Conservation (phyloP, 176 grass and related monocot genomes). For the Eremochloa ophiuroides region DNA sequence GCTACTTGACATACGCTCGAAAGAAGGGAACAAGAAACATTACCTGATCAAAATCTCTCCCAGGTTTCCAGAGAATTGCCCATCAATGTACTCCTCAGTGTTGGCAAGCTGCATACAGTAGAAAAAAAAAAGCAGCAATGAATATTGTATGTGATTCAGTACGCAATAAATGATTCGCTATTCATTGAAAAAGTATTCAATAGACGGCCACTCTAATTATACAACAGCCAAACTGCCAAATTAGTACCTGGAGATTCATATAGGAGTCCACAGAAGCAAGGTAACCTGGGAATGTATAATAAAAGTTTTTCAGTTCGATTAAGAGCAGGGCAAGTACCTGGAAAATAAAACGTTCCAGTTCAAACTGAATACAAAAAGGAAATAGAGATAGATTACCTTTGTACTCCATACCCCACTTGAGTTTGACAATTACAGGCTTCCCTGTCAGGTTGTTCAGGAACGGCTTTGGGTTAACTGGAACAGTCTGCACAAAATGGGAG, state of each 20-base stretch:
- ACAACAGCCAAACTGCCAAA: neutral
- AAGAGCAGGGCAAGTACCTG: neutral
- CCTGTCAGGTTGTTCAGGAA: slow-evolving; percentile 95
- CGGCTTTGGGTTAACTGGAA: slow-evolving; percentile 94
- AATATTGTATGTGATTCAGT: neutral
- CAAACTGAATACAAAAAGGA: neutral
- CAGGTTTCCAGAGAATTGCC: slow-evolving; percentile 75
- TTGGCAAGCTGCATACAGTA: slow-evolving; percentile 61
- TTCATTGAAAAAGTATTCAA: neutral
- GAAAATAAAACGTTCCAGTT: neutral
- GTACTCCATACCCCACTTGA: slow-evolving; percentile 99
- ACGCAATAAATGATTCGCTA: neutral
- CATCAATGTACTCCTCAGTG: slow-evolving; percentile 87
- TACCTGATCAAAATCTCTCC: slow-evolving; percentile 92
- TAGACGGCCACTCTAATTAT: neutral
- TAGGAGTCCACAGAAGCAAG: slow-evolving; percentile 95
- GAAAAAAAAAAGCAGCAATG: neutral
- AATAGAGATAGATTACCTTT: slow-evolving; percentile 58
- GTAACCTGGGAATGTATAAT: slow-evolving; percentile 46
- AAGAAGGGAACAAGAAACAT: neutral
- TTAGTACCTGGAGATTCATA: slow-evolving; percentile 84
- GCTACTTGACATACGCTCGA: neutral
- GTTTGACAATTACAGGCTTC: slow-evolving; percentile 86
- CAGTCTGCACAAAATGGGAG: slow-evolving; percentile 45
- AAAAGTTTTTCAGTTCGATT: neutral